Base-by-base conservation (phyloP, 2,329 filamentous ascomycete genomes). In the Aureobasidium sp. region DNA sequence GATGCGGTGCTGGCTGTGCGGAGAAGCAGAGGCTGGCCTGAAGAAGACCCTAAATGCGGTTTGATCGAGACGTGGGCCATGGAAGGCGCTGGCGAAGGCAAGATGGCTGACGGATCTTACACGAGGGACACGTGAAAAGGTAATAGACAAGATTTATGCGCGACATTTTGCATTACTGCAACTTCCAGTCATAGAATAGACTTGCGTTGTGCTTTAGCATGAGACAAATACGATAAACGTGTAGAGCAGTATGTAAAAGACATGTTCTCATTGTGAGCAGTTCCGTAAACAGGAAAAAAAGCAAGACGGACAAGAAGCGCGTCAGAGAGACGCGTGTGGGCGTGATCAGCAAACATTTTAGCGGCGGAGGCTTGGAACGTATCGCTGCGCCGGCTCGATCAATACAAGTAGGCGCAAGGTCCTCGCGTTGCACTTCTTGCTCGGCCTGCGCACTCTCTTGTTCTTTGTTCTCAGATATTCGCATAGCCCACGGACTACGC, bases 1-100 rank as follows among this genome's bases (percentile, higher is more conserved):
- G 81, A 88, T 60, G 88, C 95, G 70, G 87, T 99, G 2, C 74
- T 93, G 55, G 89, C 90, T 67, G 80, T 97, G 23, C 81, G 93
- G 63, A 79, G 83, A 64, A 80, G 80, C 46, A 76, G 88, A 61
- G 92, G 91, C 0, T 84, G 88, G 63, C 82, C 88, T 0, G 90
- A 95, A 62, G 87, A 95, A 66, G 89, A 95, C 66, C 85, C 88
- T 0, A 86, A 88, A 65, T 81, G 85, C 50, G 87, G 85, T 9
- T 74, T 92, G 29, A 90, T 88, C 0, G 89, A 93, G 73, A 96
- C 91, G 1, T 97, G 90, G 87, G 77, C 81, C 37, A 73, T 75
- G 64, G 84, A 84, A 0, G 71, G 70, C 0, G 77, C 77, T 63
- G 70, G 73, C 35, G 81, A 82, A 65, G 84, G 84, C 2, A 78